Conservation (phyloP, 768 basidiomycete genomes). For the Rubroboletus pulcherrimus region DNA sequence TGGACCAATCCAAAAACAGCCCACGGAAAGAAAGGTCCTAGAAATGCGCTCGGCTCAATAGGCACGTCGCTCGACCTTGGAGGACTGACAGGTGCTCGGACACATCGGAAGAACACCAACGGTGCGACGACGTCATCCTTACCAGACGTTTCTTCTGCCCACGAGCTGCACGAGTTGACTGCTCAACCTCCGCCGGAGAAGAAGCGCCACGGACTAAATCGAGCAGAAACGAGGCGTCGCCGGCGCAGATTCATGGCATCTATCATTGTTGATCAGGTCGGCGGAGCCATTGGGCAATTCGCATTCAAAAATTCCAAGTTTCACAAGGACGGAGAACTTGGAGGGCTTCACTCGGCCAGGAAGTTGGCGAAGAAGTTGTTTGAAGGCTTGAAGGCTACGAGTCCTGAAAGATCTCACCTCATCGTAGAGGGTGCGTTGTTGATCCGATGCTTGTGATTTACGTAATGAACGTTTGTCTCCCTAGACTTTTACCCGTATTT, state of each 20-base stretch:
- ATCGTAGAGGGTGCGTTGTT: conserved; percentile 55
- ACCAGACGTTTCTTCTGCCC: background rate
- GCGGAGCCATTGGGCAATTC: conserved; percentile 64
- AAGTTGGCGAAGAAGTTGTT: conserved; percentile 68
- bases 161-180: conserved; percentile 15
- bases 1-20: conserved; percentile 33
- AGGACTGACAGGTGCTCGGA: conserved; percentile 10
- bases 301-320: conserved; percentile 65
- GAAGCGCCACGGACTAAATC: conserved; percentile 17
- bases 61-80: conserved; percentile 37
- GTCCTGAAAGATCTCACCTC: conserved; percentile 58
- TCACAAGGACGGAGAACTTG: conserved; percentile 51
- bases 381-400: conserved; percentile 52
- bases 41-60: conserved; percentile 35
- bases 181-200: conserved; percentile 6
- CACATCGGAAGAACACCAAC: conserved; percentile 14
- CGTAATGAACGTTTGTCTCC: background rate
- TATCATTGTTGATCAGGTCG: conserved; percentile 66
- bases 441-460: background rate
- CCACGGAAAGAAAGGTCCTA: conserved; percentile 47
- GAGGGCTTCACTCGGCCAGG: conserved; percentile 59
- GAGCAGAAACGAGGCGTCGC: conserved; percentile 38
- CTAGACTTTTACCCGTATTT: conserved; percentile 80
- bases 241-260: conserved; percentile 53
- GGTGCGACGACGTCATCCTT: conserved; percentile 4